Conservation (phyloP, 805 yeast species). For the Lipomyces oligophaga region DNA sequence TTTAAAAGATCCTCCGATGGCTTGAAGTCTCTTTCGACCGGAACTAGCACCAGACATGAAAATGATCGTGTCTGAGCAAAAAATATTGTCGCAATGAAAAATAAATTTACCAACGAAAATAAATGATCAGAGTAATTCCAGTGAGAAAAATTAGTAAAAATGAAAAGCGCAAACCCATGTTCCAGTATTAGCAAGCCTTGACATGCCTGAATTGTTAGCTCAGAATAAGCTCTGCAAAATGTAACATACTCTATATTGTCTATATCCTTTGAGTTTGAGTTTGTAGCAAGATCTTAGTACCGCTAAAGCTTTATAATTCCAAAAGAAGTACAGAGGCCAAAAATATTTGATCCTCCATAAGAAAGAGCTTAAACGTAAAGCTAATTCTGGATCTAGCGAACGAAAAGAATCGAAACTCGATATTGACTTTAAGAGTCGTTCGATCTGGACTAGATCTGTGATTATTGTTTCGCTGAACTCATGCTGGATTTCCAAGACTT, state of each 20-base stretch:
- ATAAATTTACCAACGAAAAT: constrained; percentile 1
- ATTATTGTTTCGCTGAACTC: too few relatives aligned
- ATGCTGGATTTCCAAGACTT: too few relatives aligned
- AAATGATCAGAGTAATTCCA: constrained; percentile 2
- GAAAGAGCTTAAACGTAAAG: too few relatives aligned
- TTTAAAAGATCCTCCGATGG: too few relatives aligned
- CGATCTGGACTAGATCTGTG: too few relatives aligned
- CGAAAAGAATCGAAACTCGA: too few relatives aligned
- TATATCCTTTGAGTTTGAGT: constrained; percentile 8
- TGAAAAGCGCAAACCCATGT: constrained; percentile 1
- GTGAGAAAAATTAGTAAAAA: constrained; percentile 4
- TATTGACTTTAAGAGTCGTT: too few relatives aligned
- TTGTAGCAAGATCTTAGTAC: constrained; percentile 7
- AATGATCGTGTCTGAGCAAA: not conserved
- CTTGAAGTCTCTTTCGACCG: not conserved
- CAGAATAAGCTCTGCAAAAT: not conserved
- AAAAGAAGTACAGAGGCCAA: constrained; percentile 10
- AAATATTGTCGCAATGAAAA: constrained; percentile 1
- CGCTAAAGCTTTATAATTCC: constrained; percentile 13
- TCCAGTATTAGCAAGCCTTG: constrained; percentile 7
- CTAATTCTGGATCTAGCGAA: too few relatives aligned
- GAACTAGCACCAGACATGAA: constrained; percentile 2
- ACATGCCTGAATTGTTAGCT: not conserved
- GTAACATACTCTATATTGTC: constrained; percentile 11
- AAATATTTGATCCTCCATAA: too few relatives aligned